Evolutionary conservation across 2,329 filamentous ascomycete genomes (phyloP).

Genomic region (Ustulina deusta): DNA sequence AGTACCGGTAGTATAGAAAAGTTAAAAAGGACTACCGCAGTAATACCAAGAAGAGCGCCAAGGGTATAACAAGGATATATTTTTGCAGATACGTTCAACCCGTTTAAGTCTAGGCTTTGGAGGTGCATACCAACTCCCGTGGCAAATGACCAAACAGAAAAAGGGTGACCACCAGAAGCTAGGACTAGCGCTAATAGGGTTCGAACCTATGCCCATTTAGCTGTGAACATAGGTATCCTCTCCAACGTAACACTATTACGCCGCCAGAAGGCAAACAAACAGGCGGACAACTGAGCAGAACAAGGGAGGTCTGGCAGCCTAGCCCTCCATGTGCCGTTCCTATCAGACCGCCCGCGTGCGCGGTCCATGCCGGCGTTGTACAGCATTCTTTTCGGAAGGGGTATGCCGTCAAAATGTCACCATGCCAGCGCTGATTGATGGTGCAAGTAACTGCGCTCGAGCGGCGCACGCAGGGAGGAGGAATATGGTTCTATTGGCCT

Average conservation of each 20-base stretch:
- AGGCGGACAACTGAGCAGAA: background rate
- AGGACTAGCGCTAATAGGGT: too few species aligned
- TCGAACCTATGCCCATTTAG: too few species aligned
- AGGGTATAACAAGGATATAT: background rate
- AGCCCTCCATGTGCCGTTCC: slow-evolving; percentile 2
- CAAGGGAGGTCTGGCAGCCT: slow-evolving; percentile 13
- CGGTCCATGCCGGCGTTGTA: background rate
- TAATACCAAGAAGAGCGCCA: background rate
- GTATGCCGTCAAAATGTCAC: background rate
- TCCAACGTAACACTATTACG: slow-evolving; percentile 2
- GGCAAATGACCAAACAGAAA: too few species aligned
- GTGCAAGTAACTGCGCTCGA: slow-evolving; percentile 5
- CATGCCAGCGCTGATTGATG: slow-evolving; percentile 1
- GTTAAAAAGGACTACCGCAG: background rate
- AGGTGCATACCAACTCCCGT: background rate
- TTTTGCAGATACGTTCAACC: background rate
- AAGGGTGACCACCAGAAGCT: too few species aligned
- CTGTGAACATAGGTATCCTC: too few species aligned
- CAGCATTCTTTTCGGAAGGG: slow-evolving; percentile 3
- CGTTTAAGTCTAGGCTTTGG: background rate
- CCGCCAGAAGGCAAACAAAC: slow-evolving; percentile 1
- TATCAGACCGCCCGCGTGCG: slow-evolving; percentile 7
- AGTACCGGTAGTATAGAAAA: too few species aligned
- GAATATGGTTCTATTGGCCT: background rate
- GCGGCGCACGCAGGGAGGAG: background rate